Evolutionary conservation across 495 filamentous ascomycete species (phyloP).

Genomic region (Penicillium goetzii): DNA sequence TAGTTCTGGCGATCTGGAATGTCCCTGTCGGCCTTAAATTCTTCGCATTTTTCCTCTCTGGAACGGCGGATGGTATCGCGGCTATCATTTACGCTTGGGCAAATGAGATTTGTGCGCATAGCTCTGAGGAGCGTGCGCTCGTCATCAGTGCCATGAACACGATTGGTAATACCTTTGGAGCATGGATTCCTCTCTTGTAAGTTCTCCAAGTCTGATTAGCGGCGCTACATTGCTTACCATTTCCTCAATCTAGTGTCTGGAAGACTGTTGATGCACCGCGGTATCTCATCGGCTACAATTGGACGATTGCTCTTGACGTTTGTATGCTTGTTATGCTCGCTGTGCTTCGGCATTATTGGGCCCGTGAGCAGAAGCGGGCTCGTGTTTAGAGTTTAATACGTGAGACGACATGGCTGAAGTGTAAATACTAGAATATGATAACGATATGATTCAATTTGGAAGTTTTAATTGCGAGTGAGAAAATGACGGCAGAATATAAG

Average conservation of each 20-base stretch:
- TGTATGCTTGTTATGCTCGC: conserved; percentile 34
- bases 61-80: conserved; percentile 33
- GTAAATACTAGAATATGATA: background rate
- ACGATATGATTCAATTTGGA: background rate
- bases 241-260: conserved; percentile 25
- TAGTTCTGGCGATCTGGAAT: conserved; percentile 52
- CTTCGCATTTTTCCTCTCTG: conserved; percentile 47
- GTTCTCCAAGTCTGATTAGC: background rate
- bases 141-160: conserved; percentile 59
- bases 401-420: background rate
- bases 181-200: conserved; percentile 35
- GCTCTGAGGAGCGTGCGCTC: conserved; percentile 60
- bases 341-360: conserved; percentile 31
- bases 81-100: conserved; percentile 48
- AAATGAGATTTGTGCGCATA: conserved; percentile 58
- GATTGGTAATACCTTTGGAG: conserved; percentile 51
- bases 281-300: conserved; percentile 35
- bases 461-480: background rate
- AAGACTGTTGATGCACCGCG: conserved; percentile 35
- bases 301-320: conserved; percentile 35
- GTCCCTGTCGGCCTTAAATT: conserved; percentile 51
- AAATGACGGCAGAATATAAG: background rate
- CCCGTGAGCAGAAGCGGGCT: conserved; percentile 21
- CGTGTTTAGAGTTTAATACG: background rate
- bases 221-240: background rate